Evolutionary conservation across 805 yeast species (phyloP).

Genomic region (Metschnikowia arizonensis): DNA sequence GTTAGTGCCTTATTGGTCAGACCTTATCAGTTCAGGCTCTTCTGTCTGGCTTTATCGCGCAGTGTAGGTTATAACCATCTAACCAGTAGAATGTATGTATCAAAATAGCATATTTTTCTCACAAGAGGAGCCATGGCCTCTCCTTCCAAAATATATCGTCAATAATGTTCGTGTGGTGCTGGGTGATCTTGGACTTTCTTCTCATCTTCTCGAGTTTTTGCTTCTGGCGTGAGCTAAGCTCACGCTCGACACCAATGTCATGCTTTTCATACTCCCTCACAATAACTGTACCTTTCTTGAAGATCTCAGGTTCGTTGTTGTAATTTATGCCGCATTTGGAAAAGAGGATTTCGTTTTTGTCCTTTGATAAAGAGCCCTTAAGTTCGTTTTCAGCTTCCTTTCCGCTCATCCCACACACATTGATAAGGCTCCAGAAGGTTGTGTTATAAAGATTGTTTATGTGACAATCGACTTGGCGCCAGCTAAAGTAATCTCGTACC

Average conservation of each 20-base stretch:
- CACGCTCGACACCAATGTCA: constrained; percentile 13
- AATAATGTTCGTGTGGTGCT: constrained; percentile 58
- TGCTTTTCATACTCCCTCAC: constrained; percentile 44
- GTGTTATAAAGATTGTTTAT: constrained; percentile 94
- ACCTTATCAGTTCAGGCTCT: too few species aligned
- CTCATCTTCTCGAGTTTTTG: constrained; percentile 47
- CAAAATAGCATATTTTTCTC: neutral
- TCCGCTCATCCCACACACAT: constrained; percentile 62
- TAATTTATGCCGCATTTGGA: constrained; percentile 78
- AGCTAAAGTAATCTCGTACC: constrained; percentile 77
- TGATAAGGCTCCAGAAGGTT: constrained; percentile 81
- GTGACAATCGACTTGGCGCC: constrained; percentile 97
- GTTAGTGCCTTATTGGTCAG: too few species aligned
- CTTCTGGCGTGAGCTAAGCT: constrained; percentile 41
- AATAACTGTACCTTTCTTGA: constrained; percentile 72
- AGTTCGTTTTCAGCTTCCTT: constrained; percentile 76
- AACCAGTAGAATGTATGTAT: neutral
- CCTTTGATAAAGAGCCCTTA: constrained; percentile 73
- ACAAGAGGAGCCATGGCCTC: constrained; percentile 32
- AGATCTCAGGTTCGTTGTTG: constrained; percentile 85
- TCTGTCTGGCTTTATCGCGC: too few species aligned
- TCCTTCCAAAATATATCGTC: constrained; percentile 59
- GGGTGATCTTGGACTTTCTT: constrained; percentile 43
- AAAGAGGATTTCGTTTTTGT: constrained; percentile 86
- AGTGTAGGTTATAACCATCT: too few species aligned